phyloP scores from a whole-genome alignment of 75 land plant genomes.

The Larix kaempferi region DNA sequence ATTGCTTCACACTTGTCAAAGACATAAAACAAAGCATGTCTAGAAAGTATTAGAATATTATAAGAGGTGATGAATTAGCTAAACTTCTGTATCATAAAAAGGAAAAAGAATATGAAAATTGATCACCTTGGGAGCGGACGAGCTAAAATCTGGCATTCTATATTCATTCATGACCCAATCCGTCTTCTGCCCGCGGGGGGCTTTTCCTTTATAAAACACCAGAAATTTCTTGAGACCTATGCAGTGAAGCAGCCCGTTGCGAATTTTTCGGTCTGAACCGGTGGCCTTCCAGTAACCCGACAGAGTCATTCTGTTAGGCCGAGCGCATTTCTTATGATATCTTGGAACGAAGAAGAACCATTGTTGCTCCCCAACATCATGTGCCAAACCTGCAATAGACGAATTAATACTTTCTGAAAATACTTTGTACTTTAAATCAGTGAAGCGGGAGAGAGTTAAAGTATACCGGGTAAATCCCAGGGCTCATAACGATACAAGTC shows the following conservation, averaged over 20 bases:
- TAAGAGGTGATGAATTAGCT: no score
- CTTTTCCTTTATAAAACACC: slow-evolving; percentile 15
- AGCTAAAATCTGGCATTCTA: background rate
- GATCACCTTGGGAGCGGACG: no score
- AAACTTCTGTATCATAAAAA: no score
- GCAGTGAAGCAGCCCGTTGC: background rate
- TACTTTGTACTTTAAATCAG: background rate
- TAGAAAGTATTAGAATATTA: no score
- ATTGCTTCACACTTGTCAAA: no score
- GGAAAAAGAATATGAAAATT: no score
- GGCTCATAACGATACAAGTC: slow-evolving; percentile 20
- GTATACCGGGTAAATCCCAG: slow-evolving; percentile 14
- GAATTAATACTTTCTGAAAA: background rate
- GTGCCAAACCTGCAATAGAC: background rate
- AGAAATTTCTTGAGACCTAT: slow-evolving; percentile 8
- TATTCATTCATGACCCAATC: slow-evolving; percentile 12
- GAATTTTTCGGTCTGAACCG: background rate
- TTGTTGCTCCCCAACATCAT: background rate
- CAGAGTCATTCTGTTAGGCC: slow-evolving; percentile 3
- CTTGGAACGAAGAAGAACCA: background rate
- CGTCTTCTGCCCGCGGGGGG: background rate
- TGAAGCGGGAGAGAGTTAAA: no score
- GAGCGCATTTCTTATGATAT: background rate
- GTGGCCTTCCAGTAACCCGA: slow-evolving; percentile 13
- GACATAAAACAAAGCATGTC: no score